Evolutionary conservation across 148 eudicot species (phyloP).

Genomic region (Bassia scoparia): DNA sequence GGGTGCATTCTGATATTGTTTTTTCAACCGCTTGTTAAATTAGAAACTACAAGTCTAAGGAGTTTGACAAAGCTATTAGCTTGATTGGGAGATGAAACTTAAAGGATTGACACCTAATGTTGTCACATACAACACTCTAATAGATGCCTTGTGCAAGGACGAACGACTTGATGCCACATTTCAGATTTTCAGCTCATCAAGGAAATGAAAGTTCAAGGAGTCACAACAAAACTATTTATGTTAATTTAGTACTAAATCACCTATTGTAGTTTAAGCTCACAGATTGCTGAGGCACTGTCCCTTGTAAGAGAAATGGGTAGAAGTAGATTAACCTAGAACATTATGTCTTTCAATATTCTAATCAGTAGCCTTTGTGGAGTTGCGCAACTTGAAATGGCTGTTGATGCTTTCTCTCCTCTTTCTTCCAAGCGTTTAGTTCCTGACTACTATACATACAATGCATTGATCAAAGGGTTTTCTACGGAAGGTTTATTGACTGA

Average conservation of each 20-base stretch:
- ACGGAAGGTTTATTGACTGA: conserved; percentile 19
- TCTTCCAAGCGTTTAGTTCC: no score
- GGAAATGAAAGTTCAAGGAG: conserved; percentile 9
- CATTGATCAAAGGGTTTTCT: conserved; percentile 28
- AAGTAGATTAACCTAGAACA: conserved; percentile 8
- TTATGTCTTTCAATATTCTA: neutral
- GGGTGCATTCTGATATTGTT: conserved; percentile 17
- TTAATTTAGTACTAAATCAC: conserved; percentile 15
- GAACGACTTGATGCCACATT: neutral
- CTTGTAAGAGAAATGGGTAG: neutral
- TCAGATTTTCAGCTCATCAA: neutral
- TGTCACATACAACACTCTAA: conserved; percentile 30
- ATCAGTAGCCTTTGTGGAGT: conserved; percentile 30
- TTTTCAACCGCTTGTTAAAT: conserved; percentile 32
- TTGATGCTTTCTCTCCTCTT: conserved; percentile 20
- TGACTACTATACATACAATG: conserved; percentile 19
- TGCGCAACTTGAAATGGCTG: conserved; percentile 19
- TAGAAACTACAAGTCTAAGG: conserved; percentile 31
- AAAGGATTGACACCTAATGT: conserved; percentile 27
- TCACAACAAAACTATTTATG: conserved; percentile 3
- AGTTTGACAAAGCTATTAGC: conserved; percentile 24
- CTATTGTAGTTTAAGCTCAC: conserved; percentile 22
- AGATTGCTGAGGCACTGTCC: conserved; percentile 17
- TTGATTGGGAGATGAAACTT: conserved; percentile 23
- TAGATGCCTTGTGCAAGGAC: conserved; percentile 27